Base-by-base conservation (phyloP, 305 asterid species). In the Solanum aculeatissimum region DNA sequence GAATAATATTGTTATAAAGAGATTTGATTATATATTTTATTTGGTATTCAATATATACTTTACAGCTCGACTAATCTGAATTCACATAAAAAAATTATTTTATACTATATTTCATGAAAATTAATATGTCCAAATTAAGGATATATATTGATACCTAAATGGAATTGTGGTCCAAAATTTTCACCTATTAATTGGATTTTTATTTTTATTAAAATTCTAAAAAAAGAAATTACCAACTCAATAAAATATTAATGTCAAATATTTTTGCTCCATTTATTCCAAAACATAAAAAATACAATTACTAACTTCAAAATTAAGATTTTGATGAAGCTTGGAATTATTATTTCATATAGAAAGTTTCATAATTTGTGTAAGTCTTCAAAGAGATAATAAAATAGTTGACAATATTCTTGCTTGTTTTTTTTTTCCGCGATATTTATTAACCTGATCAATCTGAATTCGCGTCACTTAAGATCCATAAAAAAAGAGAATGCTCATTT, bases 231-330 rank as follows among this genome's bases (percentile, higher is more conserved):
- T 72, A 45, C 45, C 80, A 72, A 72, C 80, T 72, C 40, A 29
- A 29, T 29, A 65, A 65, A 65, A 65, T 65, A 7, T 29, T 29
- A 21, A 7, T 27, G 11, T 27, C 40, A 32, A 25, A 74, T 23
- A 74, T 75, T 75, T 27, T 47, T 74, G 16, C 40, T 74, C 60
- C 23, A 74, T 47, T 47, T 47, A 45, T 74, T 74, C 42, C 43
- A 25, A 74, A 74, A 74, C 19, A 47, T 15, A 74, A 47, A 74
- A 47, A 1, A 7, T 74, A 74, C 43, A 6, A 42, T 71, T 42
- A 71, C 19, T 27, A 49, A 11, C 3, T 47, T 47, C 62, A 6
- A 9, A 47, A 42, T 25, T 74, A 74, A 74, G 43, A 9, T 25
- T 45, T 2, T 43, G 57, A 72, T 14, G 40, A 72, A 38, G 2